Evolutionary conservation across 176 grass and related monocot species (phyloP), one percentile per base, ranked within the genome.

Genomic region (Echinochloa phyllopogon): DNA sequence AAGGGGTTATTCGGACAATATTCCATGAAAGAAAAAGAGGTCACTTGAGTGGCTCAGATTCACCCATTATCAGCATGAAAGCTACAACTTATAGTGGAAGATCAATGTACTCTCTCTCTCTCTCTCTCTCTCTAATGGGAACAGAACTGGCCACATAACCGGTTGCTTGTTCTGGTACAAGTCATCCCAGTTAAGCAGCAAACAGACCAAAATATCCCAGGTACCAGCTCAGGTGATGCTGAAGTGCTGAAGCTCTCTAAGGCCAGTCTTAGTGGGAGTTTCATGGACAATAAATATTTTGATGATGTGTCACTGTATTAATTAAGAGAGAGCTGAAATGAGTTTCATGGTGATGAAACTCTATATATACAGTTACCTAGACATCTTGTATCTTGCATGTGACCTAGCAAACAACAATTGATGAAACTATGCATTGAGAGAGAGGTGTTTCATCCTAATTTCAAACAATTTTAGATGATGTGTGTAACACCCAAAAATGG

Each of bases 151-250:
- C 10, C 16, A 2, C 73, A 47, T 37, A 78, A 67, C 72, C 37
- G 23, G 83, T 77, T 21, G 21, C 72, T 68, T 45, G 56, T 20
- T 36, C 29, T 33, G 48, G 65, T n/a, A 62, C 36, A 53, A 86
- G 47, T 12, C 48, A 27, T 53, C 77, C 85, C 23, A 82, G 61
- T 57, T 65, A 53, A 80, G 59, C 47, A 61, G 59, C 56, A 43
- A 55, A 53, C 0, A 8, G 36, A 40, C 57, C 20, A 57, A 41
- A 40, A 76, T 57, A 57, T 57, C 33, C 18, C 10, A 83, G 11
- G 8, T 10, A 18, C 3, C 8, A 66, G 21, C 20, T 23, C 50
- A 53, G 21, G 68, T 0, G 0, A 24, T 65, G 41, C 25, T 39
- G 74, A 60, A 55, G 33, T 1, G 17, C 25, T 17, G 6, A 82